These are phyloP conservation scores for Salvia splendens DNA, from an alignment of 257 asterid genomes.

Conservation along the genomic window DNA sequence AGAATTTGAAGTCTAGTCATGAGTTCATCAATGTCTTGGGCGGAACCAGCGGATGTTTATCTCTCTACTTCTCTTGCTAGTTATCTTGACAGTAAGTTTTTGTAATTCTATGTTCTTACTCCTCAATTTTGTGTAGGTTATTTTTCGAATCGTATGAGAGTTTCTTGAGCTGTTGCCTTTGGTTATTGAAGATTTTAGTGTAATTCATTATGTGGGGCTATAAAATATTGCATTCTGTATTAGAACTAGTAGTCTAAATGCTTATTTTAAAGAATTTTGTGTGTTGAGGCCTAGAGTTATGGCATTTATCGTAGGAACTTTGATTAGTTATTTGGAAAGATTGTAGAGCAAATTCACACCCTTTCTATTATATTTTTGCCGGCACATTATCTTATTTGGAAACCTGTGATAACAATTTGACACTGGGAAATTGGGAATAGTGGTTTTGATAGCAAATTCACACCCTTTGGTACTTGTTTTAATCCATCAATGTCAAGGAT, in stretches of 20 bases:
- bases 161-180: slow-evolving; percentile 12
- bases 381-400: not conserved
- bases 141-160: not conserved
- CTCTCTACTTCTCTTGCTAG: slow-evolving; percentile 97
- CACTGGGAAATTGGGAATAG: not conserved
- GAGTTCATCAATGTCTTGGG: slow-evolving; percentile 83
- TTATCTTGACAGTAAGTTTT: slow-evolving; percentile 84
- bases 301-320: not conserved
- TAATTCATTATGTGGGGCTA: slow-evolving; percentile 10
- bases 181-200: slow-evolving; percentile 23
- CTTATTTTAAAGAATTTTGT: not conserved
- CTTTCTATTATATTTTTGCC: not conserved
- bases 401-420: not conserved
- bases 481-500: not conserved
- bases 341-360: not conserved
- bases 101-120: not conserved
- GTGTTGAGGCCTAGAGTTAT: not conserved
- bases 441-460: no score
- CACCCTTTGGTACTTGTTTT: not conserved
- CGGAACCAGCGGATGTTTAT: slow-evolving; percentile 83
- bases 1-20: slow-evolving; percentile 42
- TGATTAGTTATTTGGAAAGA: not conserved
- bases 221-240: slow-evolving; percentile 1
- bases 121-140: not conserved
- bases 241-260: slow-evolving; percentile 4